Evolutionary conservation across 129 eudicot species (phyloP).

Genomic region (Artemisia annua): DNA sequence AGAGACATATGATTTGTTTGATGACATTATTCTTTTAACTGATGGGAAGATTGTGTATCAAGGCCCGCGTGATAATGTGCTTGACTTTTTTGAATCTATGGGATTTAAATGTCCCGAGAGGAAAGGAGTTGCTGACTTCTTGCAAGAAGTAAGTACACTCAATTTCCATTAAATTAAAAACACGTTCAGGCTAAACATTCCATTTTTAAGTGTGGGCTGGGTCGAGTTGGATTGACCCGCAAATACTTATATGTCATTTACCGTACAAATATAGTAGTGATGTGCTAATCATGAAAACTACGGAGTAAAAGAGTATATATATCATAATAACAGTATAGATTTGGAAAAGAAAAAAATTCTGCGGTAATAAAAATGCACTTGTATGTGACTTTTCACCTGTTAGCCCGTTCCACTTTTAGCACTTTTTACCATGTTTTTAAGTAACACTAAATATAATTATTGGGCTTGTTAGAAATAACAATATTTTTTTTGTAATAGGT

Average conservation of each 20-base stretch:
- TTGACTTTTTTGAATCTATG: slow-evolving; percentile 61
- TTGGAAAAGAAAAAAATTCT: too few relatives aligned
- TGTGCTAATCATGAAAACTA: too few relatives aligned
- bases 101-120: slow-evolving; percentile 66
- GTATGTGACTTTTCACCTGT: too few relatives aligned
- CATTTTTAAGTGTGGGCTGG: background rate
- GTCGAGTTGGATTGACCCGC: background rate
- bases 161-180: background rate
- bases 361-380: too few relatives aligned
- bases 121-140: slow-evolving; percentile 65
- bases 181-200: background rate
- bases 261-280: too few relatives aligned
- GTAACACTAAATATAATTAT: too few relatives aligned
- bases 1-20: slow-evolving; percentile 67
- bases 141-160: slow-evolving; percentile 53
- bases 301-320: too few relatives aligned
- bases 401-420: too few relatives aligned
- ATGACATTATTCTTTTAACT: slow-evolving; percentile 68
- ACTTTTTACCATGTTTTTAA: too few relatives aligned
- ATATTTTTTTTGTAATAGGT: slow-evolving; percentile 42
- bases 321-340: too few relatives aligned
- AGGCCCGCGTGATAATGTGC: slow-evolving; percentile 70
- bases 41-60: slow-evolving; percentile 77
- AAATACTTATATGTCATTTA: background rate
- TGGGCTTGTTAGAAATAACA: background rate